Evolutionary conservation across 768 basidiomycete genomes (phyloP).

Genomic region (Galerina marginata): DNA sequence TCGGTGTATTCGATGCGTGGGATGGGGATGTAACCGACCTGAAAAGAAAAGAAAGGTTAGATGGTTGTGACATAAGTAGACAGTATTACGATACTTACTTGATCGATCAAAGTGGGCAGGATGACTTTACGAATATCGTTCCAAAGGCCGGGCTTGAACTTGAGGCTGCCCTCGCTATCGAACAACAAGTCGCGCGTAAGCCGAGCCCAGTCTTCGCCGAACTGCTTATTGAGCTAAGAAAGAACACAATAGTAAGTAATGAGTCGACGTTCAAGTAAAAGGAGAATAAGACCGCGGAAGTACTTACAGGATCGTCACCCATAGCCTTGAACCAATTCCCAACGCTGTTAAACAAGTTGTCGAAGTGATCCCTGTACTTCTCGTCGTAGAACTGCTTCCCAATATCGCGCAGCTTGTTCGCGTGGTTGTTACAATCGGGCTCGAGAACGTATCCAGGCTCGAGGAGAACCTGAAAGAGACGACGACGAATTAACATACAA

Average conservation of each 20-base stretch:
- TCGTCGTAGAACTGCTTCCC: slow-evolving; percentile 80
- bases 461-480: slow-evolving; percentile 57
- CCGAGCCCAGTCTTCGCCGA: slow-evolving; percentile 84
- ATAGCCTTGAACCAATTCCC: slow-evolving; percentile 84
- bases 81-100: slow-evolving; percentile 49
- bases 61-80: not conserved
- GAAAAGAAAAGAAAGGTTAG: not conserved
- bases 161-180: slow-evolving; percentile 76
- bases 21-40: slow-evolving; percentile 87
- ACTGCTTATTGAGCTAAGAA: slow-evolving; percentile 63
- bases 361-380: slow-evolving; percentile 73
- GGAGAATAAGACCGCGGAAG: not conserved
- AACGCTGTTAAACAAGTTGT: slow-evolving; percentile 73
- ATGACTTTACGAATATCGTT: slow-evolving; percentile 85
- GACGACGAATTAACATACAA: not conserved
- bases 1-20: slow-evolving; percentile 95
- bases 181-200: slow-evolving; percentile 85
- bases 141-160: slow-evolving; percentile 91
- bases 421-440: slow-evolving; percentile 72
- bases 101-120: slow-evolving; percentile 75
- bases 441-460: slow-evolving; percentile 86
- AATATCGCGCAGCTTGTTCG: slow-evolving; percentile 61
- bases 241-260: not conserved
- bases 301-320: slow-evolving; percentile 75
- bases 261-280: not conserved